These are phyloP conservation scores for Nyssa sinensis DNA, from an alignment of 148 eudicot genomes.

Conservation along the genomic window DNA sequence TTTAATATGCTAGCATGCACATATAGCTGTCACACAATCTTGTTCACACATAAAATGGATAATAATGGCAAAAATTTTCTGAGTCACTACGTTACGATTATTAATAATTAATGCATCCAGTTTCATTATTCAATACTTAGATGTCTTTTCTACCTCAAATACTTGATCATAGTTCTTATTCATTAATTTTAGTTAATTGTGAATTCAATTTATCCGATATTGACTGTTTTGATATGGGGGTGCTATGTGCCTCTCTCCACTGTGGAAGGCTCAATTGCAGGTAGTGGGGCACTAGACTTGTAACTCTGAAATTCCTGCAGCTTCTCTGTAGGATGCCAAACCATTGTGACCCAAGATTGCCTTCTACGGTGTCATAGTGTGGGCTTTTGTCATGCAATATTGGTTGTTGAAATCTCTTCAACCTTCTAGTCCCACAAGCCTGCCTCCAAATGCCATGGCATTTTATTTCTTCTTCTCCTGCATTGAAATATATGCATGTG, in stretches of 20 bases:
- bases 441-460: constrained; percentile 24
- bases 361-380: constrained; percentile 22
- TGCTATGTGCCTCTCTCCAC: not conserved
- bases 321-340: constrained; percentile 26
- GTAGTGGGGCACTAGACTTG: constrained; percentile 7
- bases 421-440: constrained; percentile 14
- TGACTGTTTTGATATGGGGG: not conserved
- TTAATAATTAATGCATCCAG: not conserved
- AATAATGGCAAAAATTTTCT: not conserved
- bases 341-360: constrained; percentile 17
- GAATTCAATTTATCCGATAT: constrained; percentile 6
- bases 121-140: not conserved
- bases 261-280: constrained; percentile 14
- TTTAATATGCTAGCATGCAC: too few relatives aligned
- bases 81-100: not conserved
- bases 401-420: constrained; percentile 13
- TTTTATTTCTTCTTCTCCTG: not conserved
- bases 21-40: too few relatives aligned
- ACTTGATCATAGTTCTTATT: not conserved
- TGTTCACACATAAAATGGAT: too few relatives aligned
- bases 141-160: not conserved
- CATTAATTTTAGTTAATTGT: not conserved
- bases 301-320: constrained; percentile 20
- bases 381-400: constrained; percentile 15
- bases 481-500: not conserved